These are phyloP conservation scores for Neurospora africana DNA, from an alignment of 495 filamentous ascomycete genomes.

Conservation along the genomic window DNA sequence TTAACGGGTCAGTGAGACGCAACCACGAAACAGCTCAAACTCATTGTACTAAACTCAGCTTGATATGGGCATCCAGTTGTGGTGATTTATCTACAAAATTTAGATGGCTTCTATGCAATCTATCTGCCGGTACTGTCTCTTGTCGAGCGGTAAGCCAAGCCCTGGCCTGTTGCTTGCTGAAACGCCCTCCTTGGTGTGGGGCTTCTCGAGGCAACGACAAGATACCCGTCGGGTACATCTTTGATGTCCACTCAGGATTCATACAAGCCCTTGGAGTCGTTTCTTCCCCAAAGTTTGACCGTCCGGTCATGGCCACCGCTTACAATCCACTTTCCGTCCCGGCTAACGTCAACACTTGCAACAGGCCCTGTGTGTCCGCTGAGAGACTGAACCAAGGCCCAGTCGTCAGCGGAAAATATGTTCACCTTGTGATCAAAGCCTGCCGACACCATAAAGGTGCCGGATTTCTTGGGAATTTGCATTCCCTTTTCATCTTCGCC, in stretches of 20 bases:
- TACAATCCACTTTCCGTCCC: constrained; percentile 82
- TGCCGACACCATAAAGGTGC: constrained; percentile 81
- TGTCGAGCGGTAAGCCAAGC: background rate
- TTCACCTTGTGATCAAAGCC: constrained; percentile 96
- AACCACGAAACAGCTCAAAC: background rate
- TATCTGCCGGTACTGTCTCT: background rate
- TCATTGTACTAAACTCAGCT: background rate
- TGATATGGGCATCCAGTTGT: background rate
- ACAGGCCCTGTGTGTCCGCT: constrained; percentile 89
- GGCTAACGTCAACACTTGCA: constrained; percentile 74
- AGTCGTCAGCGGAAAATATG: constrained; percentile 91
- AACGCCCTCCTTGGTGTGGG: background rate
- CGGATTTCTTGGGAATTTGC: constrained; percentile 52
- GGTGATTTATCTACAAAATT: background rate
- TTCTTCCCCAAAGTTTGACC: constrained; percentile 90
- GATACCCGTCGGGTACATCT: background rate
- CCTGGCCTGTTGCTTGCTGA: background rate
- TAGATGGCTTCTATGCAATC: background rate
- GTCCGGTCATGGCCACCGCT: constrained; percentile 90
- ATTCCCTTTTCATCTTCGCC: constrained; percentile 51
- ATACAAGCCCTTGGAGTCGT: constrained; percentile 50
- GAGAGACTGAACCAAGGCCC: constrained; percentile 78
- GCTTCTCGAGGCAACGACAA: background rate
- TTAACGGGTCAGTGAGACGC: background rate
- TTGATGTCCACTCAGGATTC: background rate